Conservation (phyloP, 2,329 filamentous ascomycete species). For the Trichoderma hamatum region DNA sequence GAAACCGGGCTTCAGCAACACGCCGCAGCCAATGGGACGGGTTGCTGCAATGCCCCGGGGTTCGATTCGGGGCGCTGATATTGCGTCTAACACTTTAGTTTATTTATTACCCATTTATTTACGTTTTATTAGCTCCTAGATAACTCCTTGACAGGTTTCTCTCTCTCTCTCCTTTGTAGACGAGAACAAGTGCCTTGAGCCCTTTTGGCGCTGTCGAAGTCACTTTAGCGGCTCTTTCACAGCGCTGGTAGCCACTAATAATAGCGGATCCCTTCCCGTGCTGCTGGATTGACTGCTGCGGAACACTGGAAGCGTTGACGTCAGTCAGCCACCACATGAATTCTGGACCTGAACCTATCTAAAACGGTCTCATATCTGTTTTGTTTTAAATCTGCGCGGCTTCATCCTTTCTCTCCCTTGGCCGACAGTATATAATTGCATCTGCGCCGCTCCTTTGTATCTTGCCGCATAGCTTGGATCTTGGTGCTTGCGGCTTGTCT, state of each 20-base stretch:
- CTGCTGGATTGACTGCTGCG: neutral
- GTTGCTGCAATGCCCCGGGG: neutral
- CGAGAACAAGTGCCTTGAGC: too few relatives aligned
- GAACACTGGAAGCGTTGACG: constrained; percentile 5
- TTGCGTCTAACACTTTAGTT: neutral
- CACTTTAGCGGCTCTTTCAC: neutral
- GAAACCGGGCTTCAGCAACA: constrained; percentile 10
- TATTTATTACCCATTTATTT: neutral
- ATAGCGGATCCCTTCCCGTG: constrained; percentile 16
- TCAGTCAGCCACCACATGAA: constrained; percentile 19
- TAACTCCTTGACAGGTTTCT: neutral
- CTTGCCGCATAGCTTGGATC: neutral
- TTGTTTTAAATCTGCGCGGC: neutral
- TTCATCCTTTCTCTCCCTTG: neutral
- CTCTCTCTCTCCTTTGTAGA: neutral
- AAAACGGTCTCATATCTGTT: neutral
- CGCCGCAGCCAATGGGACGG: constrained; percentile 20
- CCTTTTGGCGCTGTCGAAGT: too few relatives aligned
- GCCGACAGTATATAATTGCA: neutral
- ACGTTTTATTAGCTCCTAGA: neutral
- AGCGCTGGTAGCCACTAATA: constrained; percentile 20
- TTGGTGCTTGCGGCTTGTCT: neutral
- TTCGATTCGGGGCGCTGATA: neutral
- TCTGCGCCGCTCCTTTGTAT: neutral
- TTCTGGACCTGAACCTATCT: neutral